Evolutionary conservation across 257 asterid species (phyloP), one percentile per base, ranked within the genome.

Genomic region (Lithospermum erythrorhizon): DNA sequence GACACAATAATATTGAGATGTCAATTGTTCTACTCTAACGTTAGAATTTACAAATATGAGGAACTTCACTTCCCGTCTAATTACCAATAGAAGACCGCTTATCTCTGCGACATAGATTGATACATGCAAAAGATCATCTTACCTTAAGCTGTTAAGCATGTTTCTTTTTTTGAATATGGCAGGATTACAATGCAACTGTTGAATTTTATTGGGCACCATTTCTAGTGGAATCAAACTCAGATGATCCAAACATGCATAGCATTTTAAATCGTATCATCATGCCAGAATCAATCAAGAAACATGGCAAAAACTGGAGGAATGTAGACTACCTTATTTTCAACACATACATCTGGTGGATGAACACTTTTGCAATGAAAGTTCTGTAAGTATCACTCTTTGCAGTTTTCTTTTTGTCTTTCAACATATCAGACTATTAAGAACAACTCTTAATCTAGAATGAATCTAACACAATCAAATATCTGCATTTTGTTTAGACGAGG

Each of bases 301-400:
- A 89, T 32, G 96, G 87, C 70, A 29, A 68, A 61, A 78, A 82
- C 21, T 89, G 96, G 96, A 83, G 73, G 75, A 72, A 80, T 54
- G 96, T 79, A 9, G 96, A 89, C 59, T 89, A 70, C 75, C 94
- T 89, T 64, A 55, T 89, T 64, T 89, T 89, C 79, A 86, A 89
- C 76, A 82, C 96, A 0, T 89, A 89, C 61, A 89, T 89, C 58
- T 89, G 96, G 96, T 89, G 96, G 96, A 89, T 89, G 96, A 89
- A 89, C 78, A 89, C 95, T 63, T 61, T 60, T 24, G 65, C 74
- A 70, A 89, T 89, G 91, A 89, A 89, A 83, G 79, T 86, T 55
- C 53, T 89, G 96, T 89, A 70, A 83, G 89, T 41, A 41, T 41
- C 13, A 41, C 49, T 41, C 49, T 41, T 41, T 41, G 49, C 49